Conservation (phyloP, 2,329 filamentous ascomycete genomes). For the Colletotrichum caudatum region DNA sequence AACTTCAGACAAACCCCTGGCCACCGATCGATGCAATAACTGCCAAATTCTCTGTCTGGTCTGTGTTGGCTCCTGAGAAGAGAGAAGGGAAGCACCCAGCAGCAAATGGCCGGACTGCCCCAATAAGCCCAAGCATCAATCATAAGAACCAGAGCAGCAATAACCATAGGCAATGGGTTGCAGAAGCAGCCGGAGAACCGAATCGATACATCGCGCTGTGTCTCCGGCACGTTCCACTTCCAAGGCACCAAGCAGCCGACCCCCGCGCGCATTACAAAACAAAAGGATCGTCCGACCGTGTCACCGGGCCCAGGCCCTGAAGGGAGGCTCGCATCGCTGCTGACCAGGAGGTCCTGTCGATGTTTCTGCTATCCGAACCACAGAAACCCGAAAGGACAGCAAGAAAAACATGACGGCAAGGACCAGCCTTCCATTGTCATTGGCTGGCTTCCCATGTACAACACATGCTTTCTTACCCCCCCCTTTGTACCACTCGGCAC, state of each 20-base stretch:
- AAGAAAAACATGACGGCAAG: constrained; percentile 8
- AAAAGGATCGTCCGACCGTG: constrained; percentile 19
- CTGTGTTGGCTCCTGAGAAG: neutral
- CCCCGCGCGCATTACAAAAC: constrained; percentile 16
- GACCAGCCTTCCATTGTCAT: constrained; percentile 28
- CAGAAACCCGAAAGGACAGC: constrained; percentile 12
- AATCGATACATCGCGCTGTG: constrained; percentile 21
- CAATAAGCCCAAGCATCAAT: neutral
- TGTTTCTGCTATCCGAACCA: constrained; percentile 3
- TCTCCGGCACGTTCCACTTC: neutral
- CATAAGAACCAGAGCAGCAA: neutral
- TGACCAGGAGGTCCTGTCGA: constrained; percentile 5
- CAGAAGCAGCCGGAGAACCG: constrained; percentile 1
- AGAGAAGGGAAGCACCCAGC: neutral
- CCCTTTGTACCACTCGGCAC: constrained; percentile 1
- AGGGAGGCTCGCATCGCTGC: neutral
- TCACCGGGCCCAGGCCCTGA: constrained; percentile 7
- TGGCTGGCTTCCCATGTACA: constrained; percentile 25
- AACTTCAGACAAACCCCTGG: constrained; percentile 31
- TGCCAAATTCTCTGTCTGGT: neutral
- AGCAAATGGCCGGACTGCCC: neutral
- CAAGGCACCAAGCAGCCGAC: constrained; percentile 12
- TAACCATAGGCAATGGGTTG: neutral
- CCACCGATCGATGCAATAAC: neutral
- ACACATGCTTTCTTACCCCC: constrained; percentile 13